Evolutionary conservation across 2,329 filamentous ascomycete genomes (phyloP).

Genomic region (Fusarium sp.): DNA sequence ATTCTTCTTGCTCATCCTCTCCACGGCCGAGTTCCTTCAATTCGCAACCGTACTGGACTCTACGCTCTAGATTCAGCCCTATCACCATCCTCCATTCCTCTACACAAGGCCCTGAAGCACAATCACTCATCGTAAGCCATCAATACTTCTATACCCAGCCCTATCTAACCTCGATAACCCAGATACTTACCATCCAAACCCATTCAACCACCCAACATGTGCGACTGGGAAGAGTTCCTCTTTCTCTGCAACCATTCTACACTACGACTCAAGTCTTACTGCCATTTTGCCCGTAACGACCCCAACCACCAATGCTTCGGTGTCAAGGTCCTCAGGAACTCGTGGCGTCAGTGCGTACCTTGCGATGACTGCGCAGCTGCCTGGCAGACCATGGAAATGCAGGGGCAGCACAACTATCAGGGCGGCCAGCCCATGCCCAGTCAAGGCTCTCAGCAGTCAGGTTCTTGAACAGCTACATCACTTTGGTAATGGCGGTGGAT

Average conservation of each 20-base stretch:
- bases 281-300: conserved; percentile 81
- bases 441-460: not conserved
- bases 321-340: conserved; percentile 73
- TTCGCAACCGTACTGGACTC: not conserved
- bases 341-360: conserved; percentile 66
- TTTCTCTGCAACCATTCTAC: conserved; percentile 74
- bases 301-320: conserved; percentile 76
- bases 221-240: conserved; percentile 76
- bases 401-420: conserved; percentile 6
- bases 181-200: not conserved
- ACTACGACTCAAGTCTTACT: conserved; percentile 74
- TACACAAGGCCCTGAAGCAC: not conserved
- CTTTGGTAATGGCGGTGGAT: too few species aligned
- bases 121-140: conserved; percentile 7
- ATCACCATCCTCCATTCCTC: not conserved
- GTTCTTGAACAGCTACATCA: not conserved
- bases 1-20: not conserved
- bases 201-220: conserved; percentile 63
- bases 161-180: not conserved
- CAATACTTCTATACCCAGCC: not conserved
- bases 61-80: not conserved
- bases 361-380: conserved; percentile 61
- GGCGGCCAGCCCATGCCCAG: not conserved
- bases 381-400: conserved; percentile 19
- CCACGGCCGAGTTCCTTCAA: not conserved